phyloP scores from a whole-genome alignment of 164 flowering plant genomes.

The Dillenia turbinata region DNA sequence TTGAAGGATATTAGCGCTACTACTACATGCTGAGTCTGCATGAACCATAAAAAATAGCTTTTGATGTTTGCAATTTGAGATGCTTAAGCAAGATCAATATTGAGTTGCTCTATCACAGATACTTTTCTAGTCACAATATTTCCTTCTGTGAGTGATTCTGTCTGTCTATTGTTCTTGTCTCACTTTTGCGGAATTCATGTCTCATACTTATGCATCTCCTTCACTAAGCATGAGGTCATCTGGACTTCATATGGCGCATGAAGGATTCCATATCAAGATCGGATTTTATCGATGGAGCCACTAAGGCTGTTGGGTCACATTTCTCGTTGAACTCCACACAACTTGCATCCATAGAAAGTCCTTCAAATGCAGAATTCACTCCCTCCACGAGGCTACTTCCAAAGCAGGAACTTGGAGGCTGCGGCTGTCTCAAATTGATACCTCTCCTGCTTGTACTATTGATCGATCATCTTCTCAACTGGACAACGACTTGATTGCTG shows the following conservation, averaged over 20 bases:
- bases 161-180: too few species aligned
- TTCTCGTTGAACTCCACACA: slow-evolving; percentile 35
- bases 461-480: background rate
- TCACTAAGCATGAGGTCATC: slow-evolving; percentile 64
- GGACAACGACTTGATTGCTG: background rate
- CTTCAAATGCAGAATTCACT: slow-evolving; percentile 13
- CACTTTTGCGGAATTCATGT: too few species aligned
- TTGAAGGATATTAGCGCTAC: too few species aligned
- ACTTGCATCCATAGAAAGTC: slow-evolving; percentile 21
- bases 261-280: slow-evolving; percentile 65
- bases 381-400: slow-evolving; percentile 44
- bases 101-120: background rate
- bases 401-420: slow-evolving; percentile 37
- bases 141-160: background rate
- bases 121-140: slow-evolving; percentile 3
- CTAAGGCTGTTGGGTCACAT: slow-evolving; percentile 33
- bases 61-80: too few species aligned
- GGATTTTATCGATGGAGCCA: slow-evolving; percentile 54
- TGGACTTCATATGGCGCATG: slow-evolving; percentile 71
- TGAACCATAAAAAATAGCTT: too few species aligned
- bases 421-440: slow-evolving; percentile 17
- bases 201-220: too few species aligned
- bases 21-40: too few species aligned
- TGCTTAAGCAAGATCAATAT: too few species aligned
- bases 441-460: background rate